These are phyloP conservation scores for Rubroboletus satanas DNA, from an alignment of 768 basidiomycete species.

Conservation along the genomic window DNA sequence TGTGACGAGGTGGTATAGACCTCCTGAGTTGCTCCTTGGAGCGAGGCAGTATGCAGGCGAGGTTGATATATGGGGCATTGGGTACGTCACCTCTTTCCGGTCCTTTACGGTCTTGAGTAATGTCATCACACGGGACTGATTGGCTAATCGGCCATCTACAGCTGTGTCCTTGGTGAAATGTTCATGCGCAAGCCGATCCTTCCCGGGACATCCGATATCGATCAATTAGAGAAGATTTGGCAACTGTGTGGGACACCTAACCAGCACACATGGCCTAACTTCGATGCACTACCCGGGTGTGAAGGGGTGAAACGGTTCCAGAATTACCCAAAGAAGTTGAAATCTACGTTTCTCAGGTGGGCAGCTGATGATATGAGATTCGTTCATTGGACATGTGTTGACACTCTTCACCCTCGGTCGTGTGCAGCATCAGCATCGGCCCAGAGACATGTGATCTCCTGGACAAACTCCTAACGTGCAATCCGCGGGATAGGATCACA, in stretches of 20 bases:
- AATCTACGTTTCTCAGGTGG: constrained; percentile 56
- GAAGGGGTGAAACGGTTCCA: constrained; percentile 70
- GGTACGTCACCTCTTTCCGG: constrained; percentile 45
- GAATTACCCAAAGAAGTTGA: constrained; percentile 51
- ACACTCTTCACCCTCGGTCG: constrained; percentile 1
- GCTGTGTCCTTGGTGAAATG: constrained; percentile 98
- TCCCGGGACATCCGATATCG: constrained; percentile 82
- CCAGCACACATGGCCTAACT: constrained; percentile 77
- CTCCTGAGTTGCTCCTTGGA: constrained; percentile 88
- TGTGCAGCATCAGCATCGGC: constrained; percentile 48
- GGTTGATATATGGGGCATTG: constrained; percentile 97
- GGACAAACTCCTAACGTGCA: constrained; percentile 76
- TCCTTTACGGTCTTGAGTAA: not conserved
- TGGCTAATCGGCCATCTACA: constrained; percentile 28
- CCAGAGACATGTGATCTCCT: constrained; percentile 76
- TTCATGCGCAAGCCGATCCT: constrained; percentile 83
- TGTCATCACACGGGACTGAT: not conserved
- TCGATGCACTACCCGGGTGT: constrained; percentile 70
- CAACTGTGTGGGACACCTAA: constrained; percentile 85
- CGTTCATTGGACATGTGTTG: not conserved
- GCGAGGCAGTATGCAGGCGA: constrained; percentile 88
- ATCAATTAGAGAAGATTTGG: constrained; percentile 90
- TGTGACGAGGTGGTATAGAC: constrained; percentile 92
- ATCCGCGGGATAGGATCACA: constrained; percentile 80
- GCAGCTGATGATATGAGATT: constrained; percentile 21